Evolutionary conservation across 192 early-diverging fungal genomes (phyloP).

Genomic region (Gigaspora rosea): DNA sequence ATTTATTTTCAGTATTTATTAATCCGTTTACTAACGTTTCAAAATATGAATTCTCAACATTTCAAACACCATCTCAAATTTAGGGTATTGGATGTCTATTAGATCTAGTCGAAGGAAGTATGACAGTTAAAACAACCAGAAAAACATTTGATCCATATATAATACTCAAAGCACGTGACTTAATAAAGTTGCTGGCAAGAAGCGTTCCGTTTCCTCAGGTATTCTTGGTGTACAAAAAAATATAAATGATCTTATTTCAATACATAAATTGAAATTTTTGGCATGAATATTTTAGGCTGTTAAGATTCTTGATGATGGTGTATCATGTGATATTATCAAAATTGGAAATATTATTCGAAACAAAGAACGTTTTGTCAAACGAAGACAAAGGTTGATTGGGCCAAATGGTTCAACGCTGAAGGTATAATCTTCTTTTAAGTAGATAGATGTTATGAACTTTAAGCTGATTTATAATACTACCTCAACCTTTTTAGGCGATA

Average conservation of each 20-base stretch:
- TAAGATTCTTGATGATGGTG: constrained; percentile 90
- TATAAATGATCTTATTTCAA: neutral
- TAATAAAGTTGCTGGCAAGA: constrained; percentile 92
- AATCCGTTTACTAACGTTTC: neutral
- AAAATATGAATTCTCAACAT: neutral
- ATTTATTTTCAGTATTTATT: neutral
- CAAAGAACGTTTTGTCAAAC: constrained; percentile 98
- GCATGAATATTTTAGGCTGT: constrained; percentile 55
- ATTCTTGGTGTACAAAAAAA: constrained; percentile 1
- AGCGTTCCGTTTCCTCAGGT: constrained; percentile 92
- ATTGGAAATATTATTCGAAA: constrained; percentile 93
- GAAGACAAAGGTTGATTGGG: constrained; percentile 91
- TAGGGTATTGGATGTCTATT: constrained; percentile 86
- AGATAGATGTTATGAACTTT: neutral
- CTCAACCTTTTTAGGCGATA: constrained; percentile 62
- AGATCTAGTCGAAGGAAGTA: constrained; percentile 94
- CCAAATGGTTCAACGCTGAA: constrained; percentile 95
- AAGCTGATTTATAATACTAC: neutral
- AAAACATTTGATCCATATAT: constrained; percentile 95
- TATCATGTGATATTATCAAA: constrained; percentile 95
- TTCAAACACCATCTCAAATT: neutral
- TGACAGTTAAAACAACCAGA: constrained; percentile 96
- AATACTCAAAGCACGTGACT: constrained; percentile 91
- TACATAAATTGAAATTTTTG: neutral
- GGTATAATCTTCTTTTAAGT: constrained; percentile 36